Percentiles rank a stretch among this genome's conserved stretches.
These are phyloP conservation scores for Gaeumannomyces sp. DNA, from an alignment of 2,329 filamentous ascomycete species.

Conservation along the genomic window DNA sequence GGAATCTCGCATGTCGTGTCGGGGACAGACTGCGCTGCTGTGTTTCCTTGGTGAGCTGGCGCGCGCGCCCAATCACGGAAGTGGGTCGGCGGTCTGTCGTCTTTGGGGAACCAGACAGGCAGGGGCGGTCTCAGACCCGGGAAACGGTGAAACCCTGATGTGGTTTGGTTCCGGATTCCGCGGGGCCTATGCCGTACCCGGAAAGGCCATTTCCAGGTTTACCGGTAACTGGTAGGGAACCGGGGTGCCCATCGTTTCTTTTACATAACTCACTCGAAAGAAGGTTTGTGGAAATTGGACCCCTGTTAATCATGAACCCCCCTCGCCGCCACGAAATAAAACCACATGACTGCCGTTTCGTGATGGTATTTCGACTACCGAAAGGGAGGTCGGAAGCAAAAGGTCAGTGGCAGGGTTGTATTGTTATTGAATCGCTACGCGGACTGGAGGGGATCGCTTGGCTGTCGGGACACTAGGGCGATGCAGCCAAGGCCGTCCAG, in stretches of 20 bases:
- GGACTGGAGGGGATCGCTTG: not conserved
- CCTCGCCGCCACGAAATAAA: not conserved
- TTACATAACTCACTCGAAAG: not conserved
- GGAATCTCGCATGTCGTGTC: not conserved
- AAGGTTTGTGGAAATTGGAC: not conserved
- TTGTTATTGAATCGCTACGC: not conserved
- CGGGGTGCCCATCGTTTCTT: not conserved
- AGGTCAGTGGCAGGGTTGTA: not conserved
- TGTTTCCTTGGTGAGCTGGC: no score
- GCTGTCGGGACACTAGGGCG: no score
- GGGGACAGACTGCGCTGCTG: no score
- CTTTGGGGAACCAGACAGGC: not conserved
- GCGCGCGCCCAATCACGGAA: no score
- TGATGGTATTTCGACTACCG: not conserved
- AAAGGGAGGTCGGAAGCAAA: not conserved
- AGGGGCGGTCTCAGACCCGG: not conserved
- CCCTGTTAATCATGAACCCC: not conserved
- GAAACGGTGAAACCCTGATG: not conserved
- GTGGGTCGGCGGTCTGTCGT: not conserved
- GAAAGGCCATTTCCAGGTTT: not conserved
- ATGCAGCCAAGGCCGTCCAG: no score
- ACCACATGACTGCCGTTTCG: not conserved
- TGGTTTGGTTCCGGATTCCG: no score
- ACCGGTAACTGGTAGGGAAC: not conserved
- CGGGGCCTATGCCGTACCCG: no score